Base-by-base conservation (phyloP, 208 protist genomes). In the Acanthamoeba polyphaga region DNA sequence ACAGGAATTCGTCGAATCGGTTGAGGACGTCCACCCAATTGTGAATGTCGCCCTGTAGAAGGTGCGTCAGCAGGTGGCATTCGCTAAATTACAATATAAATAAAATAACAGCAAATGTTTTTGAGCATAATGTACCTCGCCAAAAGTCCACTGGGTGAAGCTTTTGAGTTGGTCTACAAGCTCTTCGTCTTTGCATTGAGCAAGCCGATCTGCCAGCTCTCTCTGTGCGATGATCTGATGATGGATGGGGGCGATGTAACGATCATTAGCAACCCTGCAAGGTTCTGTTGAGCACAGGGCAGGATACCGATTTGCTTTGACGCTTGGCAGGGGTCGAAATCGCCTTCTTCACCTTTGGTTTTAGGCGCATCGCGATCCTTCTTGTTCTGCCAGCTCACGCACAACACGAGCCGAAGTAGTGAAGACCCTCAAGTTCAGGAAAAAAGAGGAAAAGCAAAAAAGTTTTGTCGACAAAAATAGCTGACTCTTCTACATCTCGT, bases 31-130 rank as follows among this genome's bases (percentile, higher is more conserved):
- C 89, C 10, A 60, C 46, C 89, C 89, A 93, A 22, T 74, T 74
- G n/a, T 93, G 46, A 53, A 93, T 93, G 89, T 93, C 89, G 24
- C 89, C 89, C 89, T 93, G 55, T 32, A 29, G 15, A 80, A 24
- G 68, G 12, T 46, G 34, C 29, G 34, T 29, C n/a, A 43, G 34
- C 29, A 76, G 34, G 68, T 13, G 12, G 34, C 68, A n/a, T 29
- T 46, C 34, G 24, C 34, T 38, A 55, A 43, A 49, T 13, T 24
- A 64, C 27, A 53, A 53, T 60, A 89, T 46, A 34, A 89, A 62
- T 29, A 24, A 64, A 58, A 89, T 32, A 46, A 38, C 10, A 89
- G 2, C 6, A 8, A 46, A 46, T 10, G 6, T 27, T 27, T 24
- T 19, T 34, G 32, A 66, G 82, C 6, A 17, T 29, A 5, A 19